Percentiles rank a stretch among this genome's conserved stretches.
These are phyloP conservation scores for Leishmania martiniquensis DNA, from an alignment of 208 protist genomes.

Conservation along the genomic window DNA sequence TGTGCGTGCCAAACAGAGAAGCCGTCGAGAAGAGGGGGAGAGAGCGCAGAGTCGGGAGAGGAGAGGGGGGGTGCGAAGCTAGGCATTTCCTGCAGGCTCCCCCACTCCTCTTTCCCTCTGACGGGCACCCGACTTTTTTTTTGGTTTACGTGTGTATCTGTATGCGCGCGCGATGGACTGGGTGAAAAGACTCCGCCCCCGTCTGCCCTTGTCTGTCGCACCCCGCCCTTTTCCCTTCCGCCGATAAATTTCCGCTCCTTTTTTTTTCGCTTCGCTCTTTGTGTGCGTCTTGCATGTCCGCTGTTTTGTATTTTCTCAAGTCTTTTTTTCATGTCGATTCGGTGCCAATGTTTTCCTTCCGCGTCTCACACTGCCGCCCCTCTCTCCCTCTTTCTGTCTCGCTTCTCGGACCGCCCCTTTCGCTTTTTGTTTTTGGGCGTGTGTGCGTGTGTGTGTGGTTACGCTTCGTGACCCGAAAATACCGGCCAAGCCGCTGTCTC, in stretches of 20 bases:
- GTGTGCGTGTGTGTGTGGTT: not conserved
- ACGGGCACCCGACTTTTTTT: not conserved
- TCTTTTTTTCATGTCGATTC: not conserved
- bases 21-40: not conserved
- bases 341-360: too few species aligned
- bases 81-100: not conserved
- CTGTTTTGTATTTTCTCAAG: not conserved
- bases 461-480: too few species aligned
- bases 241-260: not conserved
- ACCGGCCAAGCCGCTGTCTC: too few species aligned
- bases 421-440: slow-evolving; percentile 10
- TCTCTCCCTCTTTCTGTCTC: slow-evolving; percentile 4
- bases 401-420: not conserved
- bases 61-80: not conserved
- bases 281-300: not conserved
- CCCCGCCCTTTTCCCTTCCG: not conserved
- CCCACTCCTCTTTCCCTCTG: not conserved
- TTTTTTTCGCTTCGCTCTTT: not conserved
- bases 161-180: not conserved
- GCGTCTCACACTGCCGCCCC: not conserved
- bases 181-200: not conserved
- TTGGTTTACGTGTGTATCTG: not conserved
- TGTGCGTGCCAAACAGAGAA: not conserved
- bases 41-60: not conserved
- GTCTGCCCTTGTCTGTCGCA: not conserved